Evolutionary conservation across 2,329 filamentous ascomycete species (phyloP).

Genomic region (Magnaporthales sp.): DNA sequence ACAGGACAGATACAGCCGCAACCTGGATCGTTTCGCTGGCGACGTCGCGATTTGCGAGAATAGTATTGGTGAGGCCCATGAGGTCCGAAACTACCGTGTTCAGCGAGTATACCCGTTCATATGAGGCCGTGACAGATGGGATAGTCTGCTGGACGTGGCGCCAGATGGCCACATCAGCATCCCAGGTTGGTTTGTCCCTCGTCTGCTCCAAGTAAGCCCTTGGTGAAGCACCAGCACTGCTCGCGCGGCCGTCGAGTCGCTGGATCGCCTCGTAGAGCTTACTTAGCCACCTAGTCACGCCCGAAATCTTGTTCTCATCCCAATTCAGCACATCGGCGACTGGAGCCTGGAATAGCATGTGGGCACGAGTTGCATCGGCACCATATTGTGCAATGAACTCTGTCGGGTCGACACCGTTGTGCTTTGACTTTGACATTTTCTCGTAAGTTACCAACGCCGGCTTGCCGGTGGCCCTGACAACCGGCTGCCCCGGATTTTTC

Average conservation of each 20-base stretch:
- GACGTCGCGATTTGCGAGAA: constrained; percentile 35
- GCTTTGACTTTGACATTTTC: constrained; percentile 94
- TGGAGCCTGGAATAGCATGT: constrained; percentile 83
- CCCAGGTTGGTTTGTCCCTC: constrained; percentile 12
- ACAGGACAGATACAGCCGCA: constrained; percentile 43
- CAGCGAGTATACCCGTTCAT: constrained; percentile 63
- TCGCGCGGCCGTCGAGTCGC: not conserved
- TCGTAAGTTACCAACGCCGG: constrained; percentile 60
- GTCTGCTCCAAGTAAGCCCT: constrained; percentile 25
- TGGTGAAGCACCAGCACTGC: constrained; percentile 10
- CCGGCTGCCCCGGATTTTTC: constrained; percentile 43
- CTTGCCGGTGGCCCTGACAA: constrained; percentile 52
- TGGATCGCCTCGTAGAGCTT: constrained; percentile 46
- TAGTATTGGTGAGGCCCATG: constrained; percentile 68
- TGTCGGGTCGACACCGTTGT: constrained; percentile 81
- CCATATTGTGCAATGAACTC: constrained; percentile 66
- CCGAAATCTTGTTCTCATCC: constrained; percentile 76
- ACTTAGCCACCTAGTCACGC: constrained; percentile 72
- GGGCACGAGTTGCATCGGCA: constrained; percentile 74
- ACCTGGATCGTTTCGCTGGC: constrained; percentile 35
- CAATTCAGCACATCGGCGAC: constrained; percentile 79
- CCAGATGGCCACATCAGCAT: constrained; percentile 47
- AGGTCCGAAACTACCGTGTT: constrained; percentile 81
- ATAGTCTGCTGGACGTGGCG: constrained; percentile 61
- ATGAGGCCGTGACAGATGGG: constrained; percentile 55